These are phyloP conservation scores for Thozetella sp. DNA, from an alignment of 495 filamentous ascomycete genomes.

Conservation along the genomic window DNA sequence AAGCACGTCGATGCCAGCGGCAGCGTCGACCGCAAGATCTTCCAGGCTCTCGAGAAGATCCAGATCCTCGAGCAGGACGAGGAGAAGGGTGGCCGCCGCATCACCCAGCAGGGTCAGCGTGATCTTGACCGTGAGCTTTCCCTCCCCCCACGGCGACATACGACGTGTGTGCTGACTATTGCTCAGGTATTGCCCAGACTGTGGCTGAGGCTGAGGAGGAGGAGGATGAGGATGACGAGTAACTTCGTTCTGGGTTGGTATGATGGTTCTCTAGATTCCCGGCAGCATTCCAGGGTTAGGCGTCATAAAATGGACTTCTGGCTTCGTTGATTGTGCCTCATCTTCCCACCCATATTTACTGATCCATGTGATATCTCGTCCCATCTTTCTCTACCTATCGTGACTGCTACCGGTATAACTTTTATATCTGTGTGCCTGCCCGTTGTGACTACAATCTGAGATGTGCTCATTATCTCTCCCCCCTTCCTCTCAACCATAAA, in stretches of 20 bases:
- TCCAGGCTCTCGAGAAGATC: conserved; percentile 98
- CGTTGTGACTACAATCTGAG: too few species aligned
- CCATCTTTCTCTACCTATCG: too few species aligned
- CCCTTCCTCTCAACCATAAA: too few species aligned
- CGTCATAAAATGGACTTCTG: conserved; percentile 37
- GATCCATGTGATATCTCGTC: too few species aligned
- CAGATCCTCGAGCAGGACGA: conserved; percentile 94
- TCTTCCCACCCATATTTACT: conserved; percentile 1
- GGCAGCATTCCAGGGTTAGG: conserved; percentile 35
- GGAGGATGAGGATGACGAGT: conserved; percentile 62
- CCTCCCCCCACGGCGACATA: not conserved
- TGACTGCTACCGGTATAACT: too few species aligned
- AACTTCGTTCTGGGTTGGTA: conserved; percentile 26
- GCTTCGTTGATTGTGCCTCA: conserved; percentile 29
- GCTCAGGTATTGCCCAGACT: conserved; percentile 69
- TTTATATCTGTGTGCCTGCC: too few species aligned
- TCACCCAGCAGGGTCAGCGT: conserved; percentile 95
- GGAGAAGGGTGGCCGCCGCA: conserved; percentile 95
- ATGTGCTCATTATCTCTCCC: too few species aligned
- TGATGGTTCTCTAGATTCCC: conserved; percentile 25
- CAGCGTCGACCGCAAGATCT: conserved; percentile 91
- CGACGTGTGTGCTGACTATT: conserved; percentile 6
- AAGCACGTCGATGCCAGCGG: conserved; percentile 97
- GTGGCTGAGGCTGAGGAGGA: conserved; percentile 72
- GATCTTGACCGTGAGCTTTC: conserved; percentile 84